Percentiles rank a stretch among this genome's conserved stretches.
phyloP scores from a whole-genome alignment of 1,284 basidiomycete species.

The Paramarasmius palmivorus region DNA sequence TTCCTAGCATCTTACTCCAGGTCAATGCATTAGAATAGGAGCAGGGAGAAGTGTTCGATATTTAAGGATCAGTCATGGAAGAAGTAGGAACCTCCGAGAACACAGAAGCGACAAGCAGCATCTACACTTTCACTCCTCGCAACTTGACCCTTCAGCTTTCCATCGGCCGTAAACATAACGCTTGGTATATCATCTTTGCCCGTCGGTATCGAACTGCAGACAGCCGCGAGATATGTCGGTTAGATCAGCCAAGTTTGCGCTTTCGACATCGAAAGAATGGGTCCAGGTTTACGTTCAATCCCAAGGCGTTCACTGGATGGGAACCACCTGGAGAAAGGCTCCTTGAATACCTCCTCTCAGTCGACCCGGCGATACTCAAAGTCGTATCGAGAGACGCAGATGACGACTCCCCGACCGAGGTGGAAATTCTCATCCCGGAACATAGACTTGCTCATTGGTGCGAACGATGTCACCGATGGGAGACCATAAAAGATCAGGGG shows the following conservation, averaged over 20 bases:
- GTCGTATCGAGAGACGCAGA: slow-evolving; percentile 12
- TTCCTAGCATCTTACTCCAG: too few relatives aligned
- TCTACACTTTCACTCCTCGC: slow-evolving; percentile 17
- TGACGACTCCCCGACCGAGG: slow-evolving; percentile 7
- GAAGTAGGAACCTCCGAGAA: too few relatives aligned
- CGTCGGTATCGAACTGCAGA: slow-evolving; percentile 17
- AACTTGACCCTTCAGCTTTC: slow-evolving; percentile 17
- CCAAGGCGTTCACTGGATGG: slow-evolving; percentile 19
- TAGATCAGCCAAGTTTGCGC: slow-evolving; percentile 12
- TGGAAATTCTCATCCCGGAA: slow-evolving; percentile 22
- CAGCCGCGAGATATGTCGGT: slow-evolving; percentile 19
- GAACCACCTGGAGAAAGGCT: slow-evolving; percentile 18
- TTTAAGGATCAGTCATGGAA: background rate
- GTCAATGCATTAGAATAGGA: too few relatives aligned
- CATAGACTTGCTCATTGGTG: slow-evolving; percentile 19
- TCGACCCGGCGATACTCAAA: slow-evolving; percentile 17
- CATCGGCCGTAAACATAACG: slow-evolving; percentile 20
- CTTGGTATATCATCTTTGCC: slow-evolving; percentile 23
- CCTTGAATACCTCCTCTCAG: slow-evolving; percentile 18
- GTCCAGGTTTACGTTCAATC: slow-evolving; percentile 21
- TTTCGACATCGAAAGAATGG: background rate
- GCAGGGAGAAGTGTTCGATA: background rate
- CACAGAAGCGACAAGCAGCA: too few relatives aligned
- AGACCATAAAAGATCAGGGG: slow-evolving; percentile 9
- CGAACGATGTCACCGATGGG: slow-evolving; percentile 21